Evolutionary conservation across 176 grass and related monocot genomes (phyloP), one percentile per base, ranked within the genome.

Genomic region (Leersia perrieri): DNA sequence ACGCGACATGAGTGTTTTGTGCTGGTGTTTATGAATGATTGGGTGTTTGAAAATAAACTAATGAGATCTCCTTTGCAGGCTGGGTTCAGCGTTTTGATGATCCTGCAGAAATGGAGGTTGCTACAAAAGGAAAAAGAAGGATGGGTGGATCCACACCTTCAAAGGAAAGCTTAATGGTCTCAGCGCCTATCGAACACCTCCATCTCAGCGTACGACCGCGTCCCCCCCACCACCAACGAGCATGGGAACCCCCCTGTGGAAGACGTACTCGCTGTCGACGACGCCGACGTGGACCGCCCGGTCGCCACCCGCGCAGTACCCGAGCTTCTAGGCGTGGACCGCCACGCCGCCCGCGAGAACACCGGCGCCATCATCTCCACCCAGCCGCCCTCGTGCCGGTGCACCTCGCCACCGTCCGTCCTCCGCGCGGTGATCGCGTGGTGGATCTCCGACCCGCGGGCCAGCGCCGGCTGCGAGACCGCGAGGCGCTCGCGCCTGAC

Each of bases 361-460:
- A 97, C 95, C 11, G 95, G 95, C 28, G 83, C 92, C 95, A 97
- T 97, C 90, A 92, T 90, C 84, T 97, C 95, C 68, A 94, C 95
- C 92, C 92, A 97, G 20, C 95, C 95, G 68, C 33, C 90, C 83
- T 27, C 39, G 70, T 10, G 75, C 61, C 7, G 16, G 73, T 53
- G 49, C 18, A 53, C 49, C 18, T n/a, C 7, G 7, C 49, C 47
- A 2, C 47, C 45, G 5, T 0, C 5, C 5, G 18, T 14, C 0
- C 7, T 5, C 9, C 88, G 80, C 31, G 66, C 88, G 26, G 94
- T 97, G 57, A 97, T 83, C 33, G 70, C 57, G 73, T 97, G 94
- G 81, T 97, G 91, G 84, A 97, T 83, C 64, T 83, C 76, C 18
- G 94, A 97, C 49, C 90, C 88, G 28, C 7, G 33, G 68, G 88